Conservation (phyloP, 2,329 filamentous ascomycete genomes). For the Cladosporium colombiae region DNA sequence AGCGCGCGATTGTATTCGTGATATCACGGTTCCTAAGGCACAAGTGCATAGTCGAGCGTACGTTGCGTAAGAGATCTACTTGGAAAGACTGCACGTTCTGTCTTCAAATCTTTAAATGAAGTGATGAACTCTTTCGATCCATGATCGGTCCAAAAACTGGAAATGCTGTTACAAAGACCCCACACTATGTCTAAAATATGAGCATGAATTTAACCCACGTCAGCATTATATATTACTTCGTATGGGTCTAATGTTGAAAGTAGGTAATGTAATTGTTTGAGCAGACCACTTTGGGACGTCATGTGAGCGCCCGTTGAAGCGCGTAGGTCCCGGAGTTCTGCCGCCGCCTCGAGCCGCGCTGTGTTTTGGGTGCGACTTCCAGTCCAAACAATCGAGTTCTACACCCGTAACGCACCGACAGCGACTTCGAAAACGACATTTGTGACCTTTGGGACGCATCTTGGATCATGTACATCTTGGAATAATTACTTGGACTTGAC, state of each 20-base stretch:
- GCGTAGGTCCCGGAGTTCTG: not conserved
- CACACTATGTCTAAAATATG: not conserved
- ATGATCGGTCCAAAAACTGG: not conserved
- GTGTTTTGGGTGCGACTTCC: slow-evolving; percentile 15
- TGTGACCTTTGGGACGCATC: not conserved
- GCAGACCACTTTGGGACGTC: not conserved
- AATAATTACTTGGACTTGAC: not conserved
- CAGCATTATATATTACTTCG: not conserved
- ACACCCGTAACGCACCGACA: slow-evolving; percentile 2
- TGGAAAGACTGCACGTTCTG: not conserved
- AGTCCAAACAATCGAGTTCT: slow-evolving; percentile 16
- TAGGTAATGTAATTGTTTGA: not conserved
- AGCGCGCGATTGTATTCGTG: not conserved
- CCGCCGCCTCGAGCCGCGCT: slow-evolving; percentile 8
- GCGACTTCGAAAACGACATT: slow-evolving; percentile 9
- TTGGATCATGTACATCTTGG: slow-evolving; percentile 17
- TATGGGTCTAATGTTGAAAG: not conserved
- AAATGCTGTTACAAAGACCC: not conserved
- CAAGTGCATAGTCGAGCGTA: not conserved
- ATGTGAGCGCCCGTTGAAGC: slow-evolving; percentile 1
- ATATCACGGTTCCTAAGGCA: not conserved
- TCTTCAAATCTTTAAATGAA: not conserved
- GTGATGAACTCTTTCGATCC: not conserved
- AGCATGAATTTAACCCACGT: not conserved
- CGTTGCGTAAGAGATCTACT: not conserved